Conservation (phyloP, 1,284 basidiomycete species). For the Leccinum variabile region DNA sequence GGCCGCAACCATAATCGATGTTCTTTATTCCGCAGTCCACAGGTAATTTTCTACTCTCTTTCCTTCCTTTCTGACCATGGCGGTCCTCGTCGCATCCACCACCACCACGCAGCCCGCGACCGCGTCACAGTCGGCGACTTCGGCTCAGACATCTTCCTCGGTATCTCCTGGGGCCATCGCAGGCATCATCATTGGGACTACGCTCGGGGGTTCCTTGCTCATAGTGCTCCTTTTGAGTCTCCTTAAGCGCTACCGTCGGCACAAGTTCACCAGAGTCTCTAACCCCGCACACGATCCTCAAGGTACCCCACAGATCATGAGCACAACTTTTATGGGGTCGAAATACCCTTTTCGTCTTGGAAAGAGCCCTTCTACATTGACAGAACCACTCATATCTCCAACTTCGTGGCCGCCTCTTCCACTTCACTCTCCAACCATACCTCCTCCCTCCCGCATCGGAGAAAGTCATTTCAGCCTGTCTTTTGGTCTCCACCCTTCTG, state of each 20-base stretch:
- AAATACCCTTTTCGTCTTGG: constrained; percentile 8
- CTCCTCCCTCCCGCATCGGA: neutral
- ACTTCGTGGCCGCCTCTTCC: constrained; percentile 12
- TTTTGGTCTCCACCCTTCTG: neutral
- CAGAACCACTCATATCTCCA: constrained; percentile 25
- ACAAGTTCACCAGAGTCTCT: constrained; percentile 22
- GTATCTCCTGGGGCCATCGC: constrained; percentile 16
- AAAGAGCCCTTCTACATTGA: constrained; percentile 23
- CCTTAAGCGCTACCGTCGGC: constrained; percentile 10
- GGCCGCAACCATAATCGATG: constrained; percentile 8
- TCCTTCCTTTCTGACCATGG: constrained; percentile 14
- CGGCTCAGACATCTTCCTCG: neutral
- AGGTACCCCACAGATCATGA: neutral
- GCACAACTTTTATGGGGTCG: neutral
- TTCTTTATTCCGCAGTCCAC: neutral
- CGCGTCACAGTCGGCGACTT: neutral
- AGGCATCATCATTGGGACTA: constrained; percentile 27
- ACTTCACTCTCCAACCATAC: neutral
- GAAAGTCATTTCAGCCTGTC: neutral
- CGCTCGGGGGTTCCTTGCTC: constrained; percentile 21
- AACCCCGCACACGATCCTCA: constrained; percentile 13
- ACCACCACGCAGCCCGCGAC: constrained; percentile 6
- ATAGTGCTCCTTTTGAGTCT: constrained; percentile 19
- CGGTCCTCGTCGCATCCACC: constrained; percentile 10
- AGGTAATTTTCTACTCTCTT: neutral